phyloP scores from a whole-genome alignment of 306 rosid species.

The Trifolium subterraneum region DNA sequence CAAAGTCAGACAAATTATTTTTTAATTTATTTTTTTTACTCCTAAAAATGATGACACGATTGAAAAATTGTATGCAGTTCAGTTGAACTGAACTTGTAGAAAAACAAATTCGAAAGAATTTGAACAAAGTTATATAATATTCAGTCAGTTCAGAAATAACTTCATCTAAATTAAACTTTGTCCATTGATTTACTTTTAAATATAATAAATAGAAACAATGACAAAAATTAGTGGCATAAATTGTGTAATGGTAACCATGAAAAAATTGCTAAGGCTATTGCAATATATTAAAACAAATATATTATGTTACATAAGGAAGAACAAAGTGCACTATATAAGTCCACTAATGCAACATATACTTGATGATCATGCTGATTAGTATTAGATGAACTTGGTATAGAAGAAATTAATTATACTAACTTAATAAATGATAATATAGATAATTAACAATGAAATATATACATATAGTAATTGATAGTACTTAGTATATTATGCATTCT shows the following conservation, averaged over 20 bases:
- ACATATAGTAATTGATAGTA: slow-evolving; percentile 1
- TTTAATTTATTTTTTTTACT: no score
- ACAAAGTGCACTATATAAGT: neutral
- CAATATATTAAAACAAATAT: neutral
- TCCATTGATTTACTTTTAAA: neutral
- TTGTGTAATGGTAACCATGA: neutral
- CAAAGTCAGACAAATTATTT: no score
- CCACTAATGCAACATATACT: neutral
- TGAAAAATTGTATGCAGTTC: neutral
- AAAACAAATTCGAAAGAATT: neutral
- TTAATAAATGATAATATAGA: slow-evolving; percentile 4
- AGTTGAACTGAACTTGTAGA: neutral
- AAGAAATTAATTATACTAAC: neutral
- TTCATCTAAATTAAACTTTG: neutral
- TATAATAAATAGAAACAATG: neutral
- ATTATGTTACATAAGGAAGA: neutral
- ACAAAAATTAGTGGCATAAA: neutral
- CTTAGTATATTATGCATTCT: slow-evolving; percentile 6
- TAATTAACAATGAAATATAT: slow-evolving; percentile 2
- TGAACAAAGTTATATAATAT: neutral
- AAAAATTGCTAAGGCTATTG: neutral
- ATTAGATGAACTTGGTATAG: neutral
- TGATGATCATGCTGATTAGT: neutral
- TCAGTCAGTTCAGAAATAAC: neutral
- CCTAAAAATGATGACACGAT: neutral